Percentiles rank a stretch among this genome's conserved stretches.
phyloP scores from a whole-genome alignment of 345 rosid species.

The Streptanthus diversifolius region DNA sequence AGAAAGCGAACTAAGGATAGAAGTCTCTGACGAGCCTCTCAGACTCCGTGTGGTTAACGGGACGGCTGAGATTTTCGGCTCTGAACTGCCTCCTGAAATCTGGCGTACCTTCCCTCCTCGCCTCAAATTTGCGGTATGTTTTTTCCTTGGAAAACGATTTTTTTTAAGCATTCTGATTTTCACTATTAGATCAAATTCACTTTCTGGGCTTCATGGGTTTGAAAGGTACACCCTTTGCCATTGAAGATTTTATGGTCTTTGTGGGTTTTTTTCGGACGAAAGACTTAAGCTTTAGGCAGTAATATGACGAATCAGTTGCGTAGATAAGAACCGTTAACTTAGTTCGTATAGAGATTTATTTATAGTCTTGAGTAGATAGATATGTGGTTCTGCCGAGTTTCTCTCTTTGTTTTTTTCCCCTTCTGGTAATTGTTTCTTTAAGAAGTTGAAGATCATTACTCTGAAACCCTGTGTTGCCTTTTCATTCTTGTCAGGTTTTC shows the following conservation, averaged over 20 bases:
- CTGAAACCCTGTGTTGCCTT: neutral
- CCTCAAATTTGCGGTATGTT: slow-evolving; percentile 67
- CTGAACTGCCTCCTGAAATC: slow-evolving; percentile 81
- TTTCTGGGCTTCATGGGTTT: neutral
- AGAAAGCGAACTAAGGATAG: slow-evolving; percentile 87
- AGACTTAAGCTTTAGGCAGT: slow-evolving; percentile 2
- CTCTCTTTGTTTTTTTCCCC: neutral
- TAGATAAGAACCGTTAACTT: neutral
- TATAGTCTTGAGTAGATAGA: neutral
- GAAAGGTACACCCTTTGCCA: neutral
- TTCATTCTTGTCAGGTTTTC: slow-evolving; percentile 53
- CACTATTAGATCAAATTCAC: neutral
- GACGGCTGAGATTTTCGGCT: slow-evolving; percentile 84
- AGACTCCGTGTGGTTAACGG: slow-evolving; percentile 74
- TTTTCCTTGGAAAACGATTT: too few relatives aligned
- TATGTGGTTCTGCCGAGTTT: neutral
- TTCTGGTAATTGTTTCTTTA: neutral
- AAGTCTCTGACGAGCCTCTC: slow-evolving; percentile 76
- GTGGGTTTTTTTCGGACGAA: neutral
- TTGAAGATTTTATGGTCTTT: neutral
- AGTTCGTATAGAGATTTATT: neutral
- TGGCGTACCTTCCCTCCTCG: slow-evolving; percentile 90
- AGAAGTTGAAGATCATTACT: neutral
- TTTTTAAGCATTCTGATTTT: neutral
- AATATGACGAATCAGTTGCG: neutral